These are phyloP conservation scores for Parascedosporium putredinis DNA, from an alignment of 2,329 filamentous ascomycete species.

Conservation along the genomic window DNA sequence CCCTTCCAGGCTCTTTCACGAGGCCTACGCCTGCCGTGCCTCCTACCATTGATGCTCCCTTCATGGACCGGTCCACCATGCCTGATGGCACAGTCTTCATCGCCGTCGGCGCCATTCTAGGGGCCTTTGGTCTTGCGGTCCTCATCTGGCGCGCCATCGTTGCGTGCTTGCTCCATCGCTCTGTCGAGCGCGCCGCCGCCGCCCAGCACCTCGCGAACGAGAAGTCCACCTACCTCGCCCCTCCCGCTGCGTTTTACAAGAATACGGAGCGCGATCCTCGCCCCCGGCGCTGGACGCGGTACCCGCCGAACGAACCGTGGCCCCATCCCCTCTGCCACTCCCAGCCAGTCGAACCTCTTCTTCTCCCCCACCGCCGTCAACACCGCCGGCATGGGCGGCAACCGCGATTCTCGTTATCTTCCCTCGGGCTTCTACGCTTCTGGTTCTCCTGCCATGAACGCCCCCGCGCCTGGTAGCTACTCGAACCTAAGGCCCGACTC, in stretches of 20 bases:
- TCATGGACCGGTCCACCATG: slow-evolving; percentile 75
- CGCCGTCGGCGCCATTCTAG: slow-evolving; percentile 78
- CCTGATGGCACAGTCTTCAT: slow-evolving; percentile 97
- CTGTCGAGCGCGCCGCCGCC: slow-evolving; percentile 75
- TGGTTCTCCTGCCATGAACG: slow-evolving; percentile 38
- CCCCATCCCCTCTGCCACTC: slow-evolving; percentile 42
- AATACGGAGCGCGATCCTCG: slow-evolving; percentile 48
- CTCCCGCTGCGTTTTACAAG: slow-evolving; percentile 53
- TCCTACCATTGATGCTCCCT: slow-evolving; percentile 74
- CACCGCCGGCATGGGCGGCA: slow-evolving; percentile 49
- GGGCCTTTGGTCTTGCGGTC: slow-evolving; percentile 70
- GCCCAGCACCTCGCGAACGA: slow-evolving; percentile 59
- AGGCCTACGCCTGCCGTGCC: slow-evolving; percentile 70
- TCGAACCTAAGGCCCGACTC: slow-evolving; percentile 52
- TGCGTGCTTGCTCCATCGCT: slow-evolving; percentile 84
- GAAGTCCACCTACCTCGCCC: slow-evolving; percentile 54
- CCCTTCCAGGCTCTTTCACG: slow-evolving; percentile 28
- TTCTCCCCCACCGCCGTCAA: slow-evolving; percentile 83
- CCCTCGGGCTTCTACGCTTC: slow-evolving; percentile 87
- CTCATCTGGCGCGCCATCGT: slow-evolving; percentile 81
- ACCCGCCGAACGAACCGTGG: slow-evolving; percentile 41
- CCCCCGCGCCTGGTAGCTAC: slow-evolving; percentile 46
- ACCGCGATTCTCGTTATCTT: slow-evolving; percentile 69
- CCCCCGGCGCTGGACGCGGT: slow-evolving; percentile 36
- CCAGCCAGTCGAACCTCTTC: slow-evolving; percentile 66